Percentiles rank a stretch among this genome's conserved stretches.
Conservation (phyloP, 1,139 yeast genomes). For the Protomyces arabidopsidicola region DNA sequence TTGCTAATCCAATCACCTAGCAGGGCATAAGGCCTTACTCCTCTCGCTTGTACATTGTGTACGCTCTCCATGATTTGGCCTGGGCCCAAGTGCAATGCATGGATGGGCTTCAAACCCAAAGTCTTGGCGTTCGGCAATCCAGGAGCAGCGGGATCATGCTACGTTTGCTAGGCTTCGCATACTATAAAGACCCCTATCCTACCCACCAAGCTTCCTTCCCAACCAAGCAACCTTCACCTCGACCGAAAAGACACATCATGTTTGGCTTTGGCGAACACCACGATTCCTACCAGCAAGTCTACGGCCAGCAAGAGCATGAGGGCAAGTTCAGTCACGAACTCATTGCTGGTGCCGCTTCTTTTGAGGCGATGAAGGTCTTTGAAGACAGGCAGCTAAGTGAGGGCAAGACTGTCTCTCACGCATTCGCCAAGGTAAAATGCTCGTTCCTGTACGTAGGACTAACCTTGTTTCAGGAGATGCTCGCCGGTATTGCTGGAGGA, state of each 20-base stretch:
- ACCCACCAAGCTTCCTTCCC: too few relatives aligned
- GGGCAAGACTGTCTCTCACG: conserved; percentile 37
- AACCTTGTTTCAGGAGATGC: conserved; percentile 36
- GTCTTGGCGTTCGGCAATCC: too few relatives aligned
- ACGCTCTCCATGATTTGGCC: too few relatives aligned
- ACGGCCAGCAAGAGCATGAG: conserved; percentile 23
- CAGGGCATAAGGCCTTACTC: too few relatives aligned
- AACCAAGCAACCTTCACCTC: too few relatives aligned
- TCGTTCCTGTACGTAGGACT: neutral
- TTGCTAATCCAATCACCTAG: too few relatives aligned
- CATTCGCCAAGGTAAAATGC: conserved; percentile 25
- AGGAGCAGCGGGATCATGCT: too few relatives aligned
- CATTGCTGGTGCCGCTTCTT: conserved; percentile 40
- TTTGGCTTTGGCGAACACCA: neutral
- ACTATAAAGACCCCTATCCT: too few relatives aligned
- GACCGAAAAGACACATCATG: neutral
- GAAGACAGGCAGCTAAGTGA: conserved; percentile 36
- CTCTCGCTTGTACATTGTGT: too few relatives aligned
- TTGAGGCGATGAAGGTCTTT: conserved; percentile 36
- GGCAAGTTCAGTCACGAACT: conserved; percentile 38
- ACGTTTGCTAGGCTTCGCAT: too few relatives aligned
- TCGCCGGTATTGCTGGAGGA: conserved; percentile 40
- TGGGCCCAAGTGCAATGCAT: too few relatives aligned
- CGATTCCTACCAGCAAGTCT: neutral
- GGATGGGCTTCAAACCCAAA: too few relatives aligned